phyloP scores from a whole-genome alignment of 2,329 filamentous ascomycete species.

The Neofusicoccum cordaticola region DNA sequence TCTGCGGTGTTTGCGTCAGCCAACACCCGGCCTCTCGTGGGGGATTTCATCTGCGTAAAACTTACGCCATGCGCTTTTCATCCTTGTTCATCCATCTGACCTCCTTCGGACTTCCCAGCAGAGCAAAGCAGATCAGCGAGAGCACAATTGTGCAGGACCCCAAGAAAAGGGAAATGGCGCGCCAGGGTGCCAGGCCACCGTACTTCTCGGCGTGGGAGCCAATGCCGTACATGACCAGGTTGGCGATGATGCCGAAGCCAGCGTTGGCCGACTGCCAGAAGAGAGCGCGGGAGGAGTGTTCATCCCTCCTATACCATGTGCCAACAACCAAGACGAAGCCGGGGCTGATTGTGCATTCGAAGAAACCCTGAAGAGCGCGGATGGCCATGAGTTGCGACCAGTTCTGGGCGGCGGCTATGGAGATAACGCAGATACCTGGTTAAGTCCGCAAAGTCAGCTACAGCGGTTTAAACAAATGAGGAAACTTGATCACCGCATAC shows the following conservation, averaged over 20 bases:
- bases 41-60: background rate
- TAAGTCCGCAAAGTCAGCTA: background rate
- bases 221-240: constrained; percentile 17
- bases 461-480: background rate
- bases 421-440: constrained; percentile 16
- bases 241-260: constrained; percentile 27
- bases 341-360: constrained; percentile 38
- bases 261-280: constrained; percentile 39
- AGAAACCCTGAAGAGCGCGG: constrained; percentile 36
- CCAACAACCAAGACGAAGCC: constrained; percentile 36
- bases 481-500: background rate
- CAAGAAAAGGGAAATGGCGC: constrained; percentile 15
- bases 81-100: constrained; percentile 22
- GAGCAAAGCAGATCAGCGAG: constrained; percentile 21
- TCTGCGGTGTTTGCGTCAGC: background rate
- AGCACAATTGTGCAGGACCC: constrained; percentile 21
- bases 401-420: constrained; percentile 20
- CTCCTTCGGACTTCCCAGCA: constrained; percentile 26
- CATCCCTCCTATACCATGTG: constrained; percentile 35
- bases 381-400: constrained; percentile 36
- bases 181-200: constrained; percentile 13
- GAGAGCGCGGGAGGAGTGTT: constrained; percentile 34
- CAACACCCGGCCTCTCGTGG: background rate
- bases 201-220: constrained; percentile 12
- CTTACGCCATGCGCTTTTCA: constrained; percentile 17